These are phyloP conservation scores for Colletotrichum sp. DNA, from an alignment of 2,329 filamentous ascomycete genomes.

Conservation along the genomic window DNA sequence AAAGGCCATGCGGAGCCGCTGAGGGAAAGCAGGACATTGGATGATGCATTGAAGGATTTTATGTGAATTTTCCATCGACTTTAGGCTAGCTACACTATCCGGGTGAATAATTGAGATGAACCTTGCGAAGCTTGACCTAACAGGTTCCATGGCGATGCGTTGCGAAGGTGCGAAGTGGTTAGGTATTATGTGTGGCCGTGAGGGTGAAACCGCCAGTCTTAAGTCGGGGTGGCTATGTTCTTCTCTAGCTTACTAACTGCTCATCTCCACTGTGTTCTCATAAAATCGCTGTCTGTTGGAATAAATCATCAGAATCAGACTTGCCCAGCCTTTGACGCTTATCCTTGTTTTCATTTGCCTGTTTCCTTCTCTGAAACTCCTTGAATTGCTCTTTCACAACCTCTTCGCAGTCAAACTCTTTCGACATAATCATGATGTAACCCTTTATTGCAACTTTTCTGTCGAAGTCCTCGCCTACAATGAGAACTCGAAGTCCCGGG, in stretches of 20 bases:
- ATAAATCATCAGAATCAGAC: background rate
- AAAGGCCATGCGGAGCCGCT: background rate
- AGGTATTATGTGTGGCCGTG: background rate
- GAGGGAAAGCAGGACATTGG: background rate
- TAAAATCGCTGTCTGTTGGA: background rate
- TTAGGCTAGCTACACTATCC: background rate
- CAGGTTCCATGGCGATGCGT: background rate
- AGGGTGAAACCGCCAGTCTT: background rate
- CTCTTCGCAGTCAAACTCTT: background rate
- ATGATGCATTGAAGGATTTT: background rate
- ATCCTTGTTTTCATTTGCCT: background rate
- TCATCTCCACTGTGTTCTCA: background rate
- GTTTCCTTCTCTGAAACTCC: background rate
- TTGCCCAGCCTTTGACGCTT: background rate
- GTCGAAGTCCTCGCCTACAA: background rate
- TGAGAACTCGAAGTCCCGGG: background rate
- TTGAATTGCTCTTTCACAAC: background rate
- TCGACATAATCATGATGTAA: background rate
- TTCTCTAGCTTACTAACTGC: background rate
- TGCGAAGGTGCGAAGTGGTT: background rate
- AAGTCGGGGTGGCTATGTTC: background rate
- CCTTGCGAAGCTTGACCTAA: background rate
- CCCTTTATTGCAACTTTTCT: background rate
- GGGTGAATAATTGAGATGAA: background rate
- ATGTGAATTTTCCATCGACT: background rate